These are phyloP conservation scores for Beauveria sp. DNA, from an alignment of 2,329 filamentous ascomycete genomes.

Conservation along the genomic window DNA sequence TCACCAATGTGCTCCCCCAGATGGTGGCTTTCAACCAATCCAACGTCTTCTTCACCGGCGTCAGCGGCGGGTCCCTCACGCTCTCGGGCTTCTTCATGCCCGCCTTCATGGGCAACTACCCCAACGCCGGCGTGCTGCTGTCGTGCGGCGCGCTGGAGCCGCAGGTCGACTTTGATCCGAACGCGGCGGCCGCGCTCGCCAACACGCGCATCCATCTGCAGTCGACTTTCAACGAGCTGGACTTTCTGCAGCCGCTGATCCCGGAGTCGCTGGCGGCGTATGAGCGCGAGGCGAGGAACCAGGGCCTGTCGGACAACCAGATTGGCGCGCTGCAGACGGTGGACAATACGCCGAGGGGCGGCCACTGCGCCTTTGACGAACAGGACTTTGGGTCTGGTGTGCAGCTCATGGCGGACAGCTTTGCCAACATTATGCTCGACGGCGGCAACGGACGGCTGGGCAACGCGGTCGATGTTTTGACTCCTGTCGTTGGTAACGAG, in stretches of 20 bases:
- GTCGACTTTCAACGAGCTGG: slow-evolving; percentile 44
- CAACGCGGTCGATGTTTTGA: slow-evolving; percentile 35
- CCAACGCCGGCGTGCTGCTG: slow-evolving; percentile 43
- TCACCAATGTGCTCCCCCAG: slow-evolving; percentile 41
- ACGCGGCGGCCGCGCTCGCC: slow-evolving; percentile 30
- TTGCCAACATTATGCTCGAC: slow-evolving; percentile 41
- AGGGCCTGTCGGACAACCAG: slow-evolving; percentile 35
- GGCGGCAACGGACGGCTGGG: slow-evolving; percentile 43
- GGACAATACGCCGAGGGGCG: slow-evolving; percentile 46
- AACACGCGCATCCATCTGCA: slow-evolving; percentile 49
- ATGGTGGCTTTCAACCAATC: slow-evolving; percentile 44
- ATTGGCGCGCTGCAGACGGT: slow-evolving; percentile 48
- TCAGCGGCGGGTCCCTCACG: slow-evolving; percentile 46
- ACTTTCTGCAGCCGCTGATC: slow-evolving; percentile 40
- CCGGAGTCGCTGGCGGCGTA: slow-evolving; percentile 43
- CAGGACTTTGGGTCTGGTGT: slow-evolving; percentile 47
- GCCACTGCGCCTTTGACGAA: slow-evolving; percentile 52
- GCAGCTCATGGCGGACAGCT: slow-evolving; percentile 48
- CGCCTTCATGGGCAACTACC: slow-evolving; percentile 43
- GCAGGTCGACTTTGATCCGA: slow-evolving; percentile 41
- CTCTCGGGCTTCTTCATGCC: slow-evolving; percentile 52
- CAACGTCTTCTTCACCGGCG: slow-evolving; percentile 50
- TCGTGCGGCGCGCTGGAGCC: slow-evolving; percentile 48
- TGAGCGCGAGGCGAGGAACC: slow-evolving; percentile 36
- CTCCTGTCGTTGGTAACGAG: slow-evolving; percentile 5